phyloP scores from a whole-genome alignment of 1,139 yeast species.

The Pichia sp. region DNA sequence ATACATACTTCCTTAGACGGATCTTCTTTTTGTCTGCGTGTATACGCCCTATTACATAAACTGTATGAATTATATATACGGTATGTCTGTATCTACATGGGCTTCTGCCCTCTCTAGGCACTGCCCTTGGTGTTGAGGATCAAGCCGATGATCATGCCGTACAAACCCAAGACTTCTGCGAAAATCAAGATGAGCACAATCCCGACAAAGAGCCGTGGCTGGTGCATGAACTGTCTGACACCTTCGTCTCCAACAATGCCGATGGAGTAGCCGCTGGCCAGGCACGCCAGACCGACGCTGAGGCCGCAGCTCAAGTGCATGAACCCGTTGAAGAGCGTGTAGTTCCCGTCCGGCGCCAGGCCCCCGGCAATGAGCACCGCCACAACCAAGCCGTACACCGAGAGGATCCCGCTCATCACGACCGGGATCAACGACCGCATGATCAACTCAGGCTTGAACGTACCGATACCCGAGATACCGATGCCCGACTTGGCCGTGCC shows the following conservation, averaged over 20 bases:
- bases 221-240: slow-evolving; percentile 93
- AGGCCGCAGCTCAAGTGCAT: slow-evolving; percentile 97
- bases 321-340: slow-evolving; percentile 89
- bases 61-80: background rate
- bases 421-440: slow-evolving; percentile 90
- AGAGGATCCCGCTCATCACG: slow-evolving; percentile 96
- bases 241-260: slow-evolving; percentile 99
- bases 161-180: slow-evolving; percentile 95
- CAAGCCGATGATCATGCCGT: slow-evolving; percentile 90
- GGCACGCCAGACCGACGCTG: slow-evolving; percentile 92
- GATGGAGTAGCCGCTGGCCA: slow-evolving; percentile 97
- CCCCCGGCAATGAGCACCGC: slow-evolving; percentile 95
- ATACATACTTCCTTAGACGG: background rate
- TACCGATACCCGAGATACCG: slow-evolving; percentile 90
- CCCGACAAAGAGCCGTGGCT: slow-evolving; percentile 94
- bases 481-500: slow-evolving; percentile 99
- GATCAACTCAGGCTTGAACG: slow-evolving; percentile 76
- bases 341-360: slow-evolving; percentile 67
- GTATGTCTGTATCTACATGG: background rate
- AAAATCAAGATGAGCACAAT: slow-evolving; percentile 91
- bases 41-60: background rate
- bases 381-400: slow-evolving; percentile 94
- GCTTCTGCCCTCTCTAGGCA: slow-evolving; percentile 35
- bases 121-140: slow-evolving; percentile 86
- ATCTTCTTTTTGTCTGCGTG: background rate